Evolutionary conservation across 306 rosid species (phyloP).

Genomic region (Dalbergia oliveri): DNA sequence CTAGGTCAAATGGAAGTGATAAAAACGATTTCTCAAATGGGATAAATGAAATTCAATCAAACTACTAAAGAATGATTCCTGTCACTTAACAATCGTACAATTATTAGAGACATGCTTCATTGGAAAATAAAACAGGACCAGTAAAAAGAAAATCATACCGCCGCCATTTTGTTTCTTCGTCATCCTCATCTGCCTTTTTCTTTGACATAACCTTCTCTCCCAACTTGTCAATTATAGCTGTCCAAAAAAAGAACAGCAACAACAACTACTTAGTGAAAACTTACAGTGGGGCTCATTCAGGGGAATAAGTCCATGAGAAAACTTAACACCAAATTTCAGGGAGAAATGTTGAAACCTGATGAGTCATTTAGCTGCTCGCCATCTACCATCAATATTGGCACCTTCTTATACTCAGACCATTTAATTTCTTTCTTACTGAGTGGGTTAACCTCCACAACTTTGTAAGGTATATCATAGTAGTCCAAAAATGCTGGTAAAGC

Average conservation of each 20-base stretch:
- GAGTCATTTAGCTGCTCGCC: conserved; percentile 94
- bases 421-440: conserved; percentile 95
- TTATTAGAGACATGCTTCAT: conserved; percentile 31
- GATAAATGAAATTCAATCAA: conserved; percentile 25
- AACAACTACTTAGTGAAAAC: conserved; percentile 14
- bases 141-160: conserved; percentile 58
- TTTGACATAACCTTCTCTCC: conserved; percentile 60
- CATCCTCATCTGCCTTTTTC: conserved; percentile 57
- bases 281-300: conserved; percentile 6
- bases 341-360: conserved; percentile 67
- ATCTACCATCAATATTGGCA: conserved; percentile 91
- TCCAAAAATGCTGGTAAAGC: conserved; percentile 83
- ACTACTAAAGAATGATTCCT: neutral
- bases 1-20: conserved; percentile 18
- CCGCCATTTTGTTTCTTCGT: conserved; percentile 95
- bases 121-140: conserved; percentile 20
- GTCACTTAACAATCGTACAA: conserved; percentile 31
- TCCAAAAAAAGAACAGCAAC: conserved; percentile 10
- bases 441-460: conserved; percentile 95
- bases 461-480: conserved; percentile 88
- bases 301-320: conserved; percentile 33
- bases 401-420: conserved; percentile 96
- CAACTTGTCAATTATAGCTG: conserved; percentile 84
- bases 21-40: conserved; percentile 26
- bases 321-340: conserved; percentile 4